Base-by-base conservation (phyloP, 169 alveolate genomes). In the Plasmodium cynomolgi region DNA sequence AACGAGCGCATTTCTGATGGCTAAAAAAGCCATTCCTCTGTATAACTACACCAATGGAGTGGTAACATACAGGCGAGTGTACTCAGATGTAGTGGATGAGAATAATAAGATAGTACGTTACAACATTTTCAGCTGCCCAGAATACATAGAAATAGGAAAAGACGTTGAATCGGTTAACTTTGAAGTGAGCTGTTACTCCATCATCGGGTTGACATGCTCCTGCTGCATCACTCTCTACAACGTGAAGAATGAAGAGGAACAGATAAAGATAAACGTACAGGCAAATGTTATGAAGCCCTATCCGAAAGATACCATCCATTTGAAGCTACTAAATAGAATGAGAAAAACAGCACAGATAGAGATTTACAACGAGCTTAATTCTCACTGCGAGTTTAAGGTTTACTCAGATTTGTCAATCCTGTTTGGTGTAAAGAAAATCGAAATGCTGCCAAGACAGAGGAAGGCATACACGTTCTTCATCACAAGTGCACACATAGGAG, bases 401-500 rank as follows among this genome's bases (percentile, higher is more conserved):
- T 90, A 80, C 37, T 90, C 94, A 23, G 94, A 90, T 81, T 39
- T 90, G 73, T 23, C 39, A 13, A 90, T 90, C 50, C 23, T 90
- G 34, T 80, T 58, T 80, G 94, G 94, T 3, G 94, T 39, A 13
- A 80, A 90, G 50, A 90, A 54, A 34, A 90, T 90, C 2, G 84
- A 90, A 80, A 90, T 90, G 94, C 33, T 47, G 23, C 91, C 94
- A 13, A 90, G 58, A 17, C 80, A 90, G 58, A 90, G 39, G 34
- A 90, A 90, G 29, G 4, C 73, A 3, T 90, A 90, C 50, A 90
- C 88, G 20, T 90, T 90, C 58, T 90, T 58, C 74, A 58, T 90
- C 29, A 58, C 62, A 37, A 90, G 91, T 80, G 83, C 72, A 62
- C 94, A 90, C 23, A 90, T 90, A 58, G 94, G 94, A 9, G 94